Evolutionary conservation across 345 rosid species (phyloP).

Genomic region (Boechera retrofracta): DNA sequence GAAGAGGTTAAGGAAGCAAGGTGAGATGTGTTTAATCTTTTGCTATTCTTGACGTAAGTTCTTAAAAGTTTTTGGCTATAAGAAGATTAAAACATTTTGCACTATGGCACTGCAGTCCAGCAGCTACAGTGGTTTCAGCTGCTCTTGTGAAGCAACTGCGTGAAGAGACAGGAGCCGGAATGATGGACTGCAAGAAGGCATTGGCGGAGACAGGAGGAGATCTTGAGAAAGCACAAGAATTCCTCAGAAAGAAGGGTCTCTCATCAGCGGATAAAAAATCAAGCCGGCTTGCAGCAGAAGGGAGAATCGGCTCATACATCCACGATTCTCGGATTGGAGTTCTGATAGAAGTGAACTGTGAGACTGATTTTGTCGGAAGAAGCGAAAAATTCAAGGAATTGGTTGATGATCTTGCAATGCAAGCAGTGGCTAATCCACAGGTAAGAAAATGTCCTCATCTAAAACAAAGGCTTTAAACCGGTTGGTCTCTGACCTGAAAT

Average conservation of each 20-base stretch:
- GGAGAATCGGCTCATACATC: slow-evolving; percentile 89
- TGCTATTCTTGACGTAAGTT: slow-evolving; percentile 10
- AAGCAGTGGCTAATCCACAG: slow-evolving; percentile 85
- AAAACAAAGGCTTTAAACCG: slow-evolving; percentile 7
- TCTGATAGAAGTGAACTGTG: slow-evolving; percentile 89
- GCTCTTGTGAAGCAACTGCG: slow-evolving; percentile 90
- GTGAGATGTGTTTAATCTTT: slow-evolving; percentile 47
- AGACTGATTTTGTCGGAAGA: slow-evolving; percentile 94
- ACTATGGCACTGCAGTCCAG: slow-evolving; percentile 55
- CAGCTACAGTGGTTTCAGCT: slow-evolving; percentile 64
- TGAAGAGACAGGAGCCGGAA: slow-evolving; percentile 97
- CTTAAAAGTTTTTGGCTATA: background rate
- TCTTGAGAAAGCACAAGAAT: slow-evolving; percentile 93
- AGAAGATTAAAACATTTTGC: background rate
- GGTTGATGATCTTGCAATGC: slow-evolving; percentile 94
- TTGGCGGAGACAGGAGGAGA: slow-evolving; percentile 88
- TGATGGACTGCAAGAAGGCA: slow-evolving; percentile 99
- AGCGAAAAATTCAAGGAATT: slow-evolving; percentile 86
- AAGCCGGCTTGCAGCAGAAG: slow-evolving; percentile 92
- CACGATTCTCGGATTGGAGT: slow-evolving; percentile 93
- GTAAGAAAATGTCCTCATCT: slow-evolving; percentile 20
- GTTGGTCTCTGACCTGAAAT: slow-evolving; percentile 18
- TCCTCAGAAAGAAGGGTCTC: slow-evolving; percentile 93
- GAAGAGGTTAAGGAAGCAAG: slow-evolving; percentile 63
- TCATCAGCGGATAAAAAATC: slow-evolving; percentile 95